Conservation (phyloP, 169 alveolate genomes). For the Theileria orientalis region DNA sequence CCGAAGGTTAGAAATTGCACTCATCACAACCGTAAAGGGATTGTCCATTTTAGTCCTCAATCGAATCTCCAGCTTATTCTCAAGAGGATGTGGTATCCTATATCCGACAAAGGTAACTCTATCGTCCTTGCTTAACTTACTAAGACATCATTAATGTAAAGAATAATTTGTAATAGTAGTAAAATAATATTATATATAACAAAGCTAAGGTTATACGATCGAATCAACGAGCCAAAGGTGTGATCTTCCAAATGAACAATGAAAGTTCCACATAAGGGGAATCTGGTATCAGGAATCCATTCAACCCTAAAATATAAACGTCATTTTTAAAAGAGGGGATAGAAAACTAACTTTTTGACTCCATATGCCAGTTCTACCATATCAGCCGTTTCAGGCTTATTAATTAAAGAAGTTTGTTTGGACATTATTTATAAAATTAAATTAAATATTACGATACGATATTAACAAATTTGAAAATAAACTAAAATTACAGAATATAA, state of each 20-base stretch:
- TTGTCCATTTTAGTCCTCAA: conserved; percentile 45
- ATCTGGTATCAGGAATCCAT: conserved; percentile 85
- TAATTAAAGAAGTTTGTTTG: conserved; percentile 55
- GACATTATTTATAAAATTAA: conserved; percentile 40
- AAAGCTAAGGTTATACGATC: conserved; percentile 66
- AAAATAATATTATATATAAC: background rate
- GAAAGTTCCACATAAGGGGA: conserved; percentile 86
- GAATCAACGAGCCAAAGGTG: conserved; percentile 85
- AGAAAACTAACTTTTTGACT: conserved; percentile 46
- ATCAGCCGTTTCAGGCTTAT: conserved; percentile 70
- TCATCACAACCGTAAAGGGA: conserved; percentile 53
- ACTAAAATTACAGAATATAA: too few relatives aligned
- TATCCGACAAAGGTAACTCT: conserved; percentile 89
- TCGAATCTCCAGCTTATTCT: conserved; percentile 61
- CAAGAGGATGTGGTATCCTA: conserved; percentile 91
- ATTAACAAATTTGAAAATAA: too few relatives aligned
- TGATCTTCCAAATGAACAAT: conserved; percentile 89
- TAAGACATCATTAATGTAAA: conserved; percentile 12
- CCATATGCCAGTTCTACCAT: conserved; percentile 62
- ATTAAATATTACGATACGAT: too few relatives aligned
- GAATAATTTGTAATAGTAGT: background rate
- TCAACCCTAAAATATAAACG: conserved; percentile 67
- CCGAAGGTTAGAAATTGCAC: conserved; percentile 35
- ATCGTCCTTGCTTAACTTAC: conserved; percentile 83
- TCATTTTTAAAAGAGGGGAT: background rate